Percentiles rank a stretch among this genome's conserved stretches.
These are phyloP conservation scores for Macrolepiota albuminosa DNA, from an alignment of 768 basidiomycete genomes.

Conservation along the genomic window DNA sequence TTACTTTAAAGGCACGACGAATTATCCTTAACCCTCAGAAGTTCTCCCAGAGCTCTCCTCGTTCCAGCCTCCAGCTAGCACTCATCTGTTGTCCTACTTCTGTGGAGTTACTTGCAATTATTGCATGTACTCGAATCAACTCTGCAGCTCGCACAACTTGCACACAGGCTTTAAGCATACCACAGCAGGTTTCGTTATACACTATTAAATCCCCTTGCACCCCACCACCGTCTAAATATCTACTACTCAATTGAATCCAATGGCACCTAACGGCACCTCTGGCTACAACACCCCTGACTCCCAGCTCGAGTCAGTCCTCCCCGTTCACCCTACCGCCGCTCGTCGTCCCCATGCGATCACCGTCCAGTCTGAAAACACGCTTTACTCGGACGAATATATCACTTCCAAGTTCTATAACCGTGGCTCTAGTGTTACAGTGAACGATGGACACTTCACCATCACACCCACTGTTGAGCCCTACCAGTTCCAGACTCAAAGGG, in stretches of 20 bases:
- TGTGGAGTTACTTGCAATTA: not conserved
- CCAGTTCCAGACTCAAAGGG: constrained; percentile 88
- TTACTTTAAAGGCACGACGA: not conserved
- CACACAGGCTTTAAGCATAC: constrained; percentile 87
- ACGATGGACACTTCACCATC: constrained; percentile 72
- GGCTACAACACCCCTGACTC: constrained; percentile 72
- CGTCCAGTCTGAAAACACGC: constrained; percentile 77
- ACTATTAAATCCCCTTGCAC: constrained; percentile 30
- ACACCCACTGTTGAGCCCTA: constrained; percentile 76
- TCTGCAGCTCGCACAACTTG: constrained; percentile 84
- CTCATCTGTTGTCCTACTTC: not conserved
- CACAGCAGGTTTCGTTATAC: constrained; percentile 59
- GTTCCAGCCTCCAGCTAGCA: not conserved
- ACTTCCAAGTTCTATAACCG: constrained; percentile 80
- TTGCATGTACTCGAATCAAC: constrained; percentile 97
- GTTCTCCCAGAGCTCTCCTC: not conserved
- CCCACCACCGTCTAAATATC: not conserved
- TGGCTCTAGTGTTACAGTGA: constrained; percentile 63
- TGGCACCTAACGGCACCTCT: constrained; percentile 43
- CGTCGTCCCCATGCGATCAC: constrained; percentile 73
- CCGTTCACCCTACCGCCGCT: constrained; percentile 81
- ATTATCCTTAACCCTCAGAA: not conserved
- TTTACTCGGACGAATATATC: constrained; percentile 80
- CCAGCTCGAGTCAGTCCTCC: constrained; percentile 61
- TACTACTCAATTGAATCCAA: constrained; percentile 21